Evolutionary conservation across 768 basidiomycete species (phyloP), one percentile per base, ranked within the genome.

Genomic region (Mycena kentingensis): DNA sequence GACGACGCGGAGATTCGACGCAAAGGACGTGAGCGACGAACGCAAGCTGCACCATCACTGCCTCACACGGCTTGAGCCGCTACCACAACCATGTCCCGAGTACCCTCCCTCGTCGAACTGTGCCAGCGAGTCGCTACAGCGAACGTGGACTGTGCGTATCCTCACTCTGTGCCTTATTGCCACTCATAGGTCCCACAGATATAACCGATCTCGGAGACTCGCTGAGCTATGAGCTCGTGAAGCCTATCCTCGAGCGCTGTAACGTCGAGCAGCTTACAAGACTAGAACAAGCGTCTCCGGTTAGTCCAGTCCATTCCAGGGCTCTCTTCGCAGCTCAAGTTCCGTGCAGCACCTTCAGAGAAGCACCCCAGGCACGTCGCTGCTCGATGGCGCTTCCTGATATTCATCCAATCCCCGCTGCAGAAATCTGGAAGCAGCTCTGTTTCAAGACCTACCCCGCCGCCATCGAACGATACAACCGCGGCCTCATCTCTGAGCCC

Each of bases 231-330:
- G 73, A 77, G 37, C 74, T 91, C 45, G 78, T 87, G 55, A 80
- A 78, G 63, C 91, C 90, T 37, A 83, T 93, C 37, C 74, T 93
- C 53, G 82, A 87, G 63, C 79, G 79, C 60, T 91, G 89, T 69
- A 77, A 78, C 50, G 77, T 83, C 57, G 87, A 90, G 53, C 84
- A 85, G 55, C 78, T 93, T 22, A 70, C 79, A 51, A 74, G 80
- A 55, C 67, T 93, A 55, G 90, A 93, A 70, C 73, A 80, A 58
- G 72, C 79, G 43, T 85, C 88, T 36, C 86, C 87, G 45, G 90
- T 89, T 63, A 63, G 83, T 72, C 31, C 37, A 56, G 36, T 43
- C 32, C 42, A 46, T 42, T 52, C 45, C n/a, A 35, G 26, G 25
- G 18, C 13, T 19, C 11, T 25, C 52, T 49, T 51, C 31, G 50